Evolutionary conservation across 441 rosid species (phyloP), one percentile per base, ranked within the genome.

Genomic region (Adansonia madagascariensis): DNA sequence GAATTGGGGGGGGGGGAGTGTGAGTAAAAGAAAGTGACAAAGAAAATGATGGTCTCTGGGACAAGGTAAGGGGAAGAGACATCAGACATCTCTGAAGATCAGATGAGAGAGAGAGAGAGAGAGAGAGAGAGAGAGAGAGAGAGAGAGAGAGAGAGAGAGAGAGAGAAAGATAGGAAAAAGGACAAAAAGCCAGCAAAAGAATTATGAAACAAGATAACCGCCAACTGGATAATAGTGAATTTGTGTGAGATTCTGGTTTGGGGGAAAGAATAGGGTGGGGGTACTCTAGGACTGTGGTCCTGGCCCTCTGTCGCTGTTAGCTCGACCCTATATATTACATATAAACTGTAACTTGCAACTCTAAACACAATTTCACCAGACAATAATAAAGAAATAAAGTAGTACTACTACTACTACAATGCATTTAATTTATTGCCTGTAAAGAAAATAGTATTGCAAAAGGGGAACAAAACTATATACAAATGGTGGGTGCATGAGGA

Each of bases 211-310:
- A 52, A 80, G 79, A 80, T 77, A 31, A 31, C 39, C 4, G 39
- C 39, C 39, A 31, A 31, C 39, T 31, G 39, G 39, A 31, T 31
- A 4, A 3, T 31, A 31, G 39, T 31, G 39, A 27, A 27, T 27
- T 27, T 27, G 35, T 27, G 35, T 27, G 35, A 27, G 35, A 27
- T 2, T 27, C 35, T 27, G 35, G 35, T 27, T 27, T 27, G 59
- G 59, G 10, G 22, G 22, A 43, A 27, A 22, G 9, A 3, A 18
- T 18, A n/a, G 71, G 1, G 70, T 41, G 70, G 70, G 65, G 59
- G 24, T 61, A 24, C 77, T 68, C 77, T 61, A 17, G 8, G 62
- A 24, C 49, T 68, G 83, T 80, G 78, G 76, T 76, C 81, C 82
- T 73, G 27, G 59, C 24, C 53, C 71, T 79, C 39, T 62, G 44